Conservation (phyloP, 2,329 filamentous ascomycete genomes). For the Colletotrichum lini region DNA sequence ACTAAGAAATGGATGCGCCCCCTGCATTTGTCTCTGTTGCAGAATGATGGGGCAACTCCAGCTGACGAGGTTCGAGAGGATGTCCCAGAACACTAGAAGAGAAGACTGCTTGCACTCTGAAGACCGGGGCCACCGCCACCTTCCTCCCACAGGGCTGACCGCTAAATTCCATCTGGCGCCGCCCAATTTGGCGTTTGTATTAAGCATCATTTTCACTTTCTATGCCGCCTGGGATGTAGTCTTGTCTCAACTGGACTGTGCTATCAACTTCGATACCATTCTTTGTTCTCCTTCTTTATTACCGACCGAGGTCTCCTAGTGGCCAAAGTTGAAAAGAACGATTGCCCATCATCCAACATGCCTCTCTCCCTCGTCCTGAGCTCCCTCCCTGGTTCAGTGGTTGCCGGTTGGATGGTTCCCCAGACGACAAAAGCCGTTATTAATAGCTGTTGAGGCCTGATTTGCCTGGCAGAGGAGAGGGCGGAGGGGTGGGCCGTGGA, state of each 20-base stretch:
- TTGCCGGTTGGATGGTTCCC: conserved; percentile 26
- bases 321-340: neutral
- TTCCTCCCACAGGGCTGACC: conserved; percentile 35
- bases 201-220: conserved; percentile 32
- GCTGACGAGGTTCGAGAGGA: conserved; percentile 18
- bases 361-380: conserved; percentile 23
- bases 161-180: conserved; percentile 22
- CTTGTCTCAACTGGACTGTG: neutral
- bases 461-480: neutral
- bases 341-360: conserved; percentile 11
- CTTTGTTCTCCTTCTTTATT: conserved; percentile 23
- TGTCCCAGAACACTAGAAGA: neutral
- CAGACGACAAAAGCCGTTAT: conserved; percentile 33
- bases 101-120: neutral
- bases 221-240: conserved; percentile 26
- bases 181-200: conserved; percentile 34
- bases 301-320: neutral
- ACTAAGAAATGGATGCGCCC: conserved; percentile 27
- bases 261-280: neutral
- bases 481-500: neutral
- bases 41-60: conserved; percentile 36
- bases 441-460: conserved; percentile 16
- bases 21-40: conserved; percentile 42
- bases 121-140: conserved; percentile 3
- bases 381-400: conserved; percentile 15